Conservation (phyloP, 768 basidiomycete genomes). For the Pleurotus ostreatus region DNA sequence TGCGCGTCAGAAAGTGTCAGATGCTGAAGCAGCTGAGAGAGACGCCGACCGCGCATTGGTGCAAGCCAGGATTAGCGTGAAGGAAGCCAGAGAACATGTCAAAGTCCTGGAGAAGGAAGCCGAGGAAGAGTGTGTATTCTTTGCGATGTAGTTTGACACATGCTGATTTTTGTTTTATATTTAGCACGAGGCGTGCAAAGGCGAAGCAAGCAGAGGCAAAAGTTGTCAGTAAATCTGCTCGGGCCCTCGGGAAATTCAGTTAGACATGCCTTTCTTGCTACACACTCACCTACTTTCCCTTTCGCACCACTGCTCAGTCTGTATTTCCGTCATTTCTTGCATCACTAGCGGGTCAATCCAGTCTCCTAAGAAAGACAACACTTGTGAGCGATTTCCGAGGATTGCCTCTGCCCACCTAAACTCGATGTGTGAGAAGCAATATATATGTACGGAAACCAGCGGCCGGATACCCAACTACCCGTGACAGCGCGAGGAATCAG, state of each 20-base stretch:
- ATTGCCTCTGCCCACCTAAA: too few species aligned
- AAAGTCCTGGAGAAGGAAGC: conserved; percentile 47
- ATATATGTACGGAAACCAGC: too few species aligned
- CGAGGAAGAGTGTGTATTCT: conserved; percentile 43
- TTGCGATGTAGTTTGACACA: background rate
- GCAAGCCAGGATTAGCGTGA: conserved; percentile 41
- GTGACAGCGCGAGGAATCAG: too few species aligned
- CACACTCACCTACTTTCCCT: too few species aligned
- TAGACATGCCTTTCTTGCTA: background rate
- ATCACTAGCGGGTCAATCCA: too few species aligned
- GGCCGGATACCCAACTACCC: too few species aligned
- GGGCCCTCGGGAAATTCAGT: background rate
- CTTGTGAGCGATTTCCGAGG: too few species aligned
- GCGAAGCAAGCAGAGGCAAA: conserved; percentile 50
- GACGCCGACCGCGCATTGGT: conserved; percentile 47
- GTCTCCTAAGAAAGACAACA: too few species aligned
- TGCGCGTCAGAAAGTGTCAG: conserved; percentile 46
- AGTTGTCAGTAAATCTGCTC: conserved; percentile 42
- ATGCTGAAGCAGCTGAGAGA: conserved; percentile 47
- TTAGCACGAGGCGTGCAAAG: conserved; percentile 46
- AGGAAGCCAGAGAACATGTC: conserved; percentile 45
- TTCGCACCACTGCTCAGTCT: too few species aligned
- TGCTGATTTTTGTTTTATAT: conserved; percentile 9
- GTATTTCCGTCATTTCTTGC: too few species aligned
- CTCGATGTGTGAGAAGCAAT: too few species aligned